These are phyloP conservation scores for Fusarium subglutinans DNA, from an alignment of 2,329 filamentous ascomycete genomes.

Conservation along the genomic window DNA sequence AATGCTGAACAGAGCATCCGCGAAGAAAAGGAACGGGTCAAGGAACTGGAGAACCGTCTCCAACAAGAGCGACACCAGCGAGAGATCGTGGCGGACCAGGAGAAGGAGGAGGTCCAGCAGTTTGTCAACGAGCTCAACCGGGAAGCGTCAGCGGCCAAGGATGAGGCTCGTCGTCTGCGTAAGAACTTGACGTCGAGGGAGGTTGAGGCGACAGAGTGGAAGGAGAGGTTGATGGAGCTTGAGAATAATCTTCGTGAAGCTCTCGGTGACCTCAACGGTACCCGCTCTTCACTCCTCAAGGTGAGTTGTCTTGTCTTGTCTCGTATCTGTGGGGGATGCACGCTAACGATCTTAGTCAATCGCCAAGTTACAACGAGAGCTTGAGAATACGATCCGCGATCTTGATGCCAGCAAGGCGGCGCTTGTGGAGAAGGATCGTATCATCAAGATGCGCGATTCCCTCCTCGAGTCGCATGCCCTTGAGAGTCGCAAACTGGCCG, in stretches of 20 bases:
- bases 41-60: constrained; percentile 78
- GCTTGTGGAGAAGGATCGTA: constrained; percentile 87
- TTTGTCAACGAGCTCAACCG: constrained; percentile 92
- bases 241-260: constrained; percentile 89
- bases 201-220: constrained; percentile 90
- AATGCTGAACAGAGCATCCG: constrained; percentile 81
- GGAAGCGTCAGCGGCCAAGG: constrained; percentile 82
- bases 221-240: constrained; percentile 87
- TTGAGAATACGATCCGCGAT: constrained; percentile 84
- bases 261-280: constrained; percentile 87
- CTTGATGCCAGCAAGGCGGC: constrained; percentile 81
- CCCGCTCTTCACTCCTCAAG: constrained; percentile 84
- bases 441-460: constrained; percentile 88
- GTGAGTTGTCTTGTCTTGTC: constrained; percentile 53
- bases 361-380: constrained; percentile 85
- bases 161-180: constrained; percentile 82
- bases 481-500: constrained; percentile 83
- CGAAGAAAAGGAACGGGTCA: constrained; percentile 81
- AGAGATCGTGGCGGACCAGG: constrained; percentile 84
- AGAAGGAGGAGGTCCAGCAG: constrained; percentile 95
- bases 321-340: neutral
- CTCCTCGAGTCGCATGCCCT: constrained; percentile 89
- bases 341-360: constrained; percentile 69
- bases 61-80: constrained; percentile 84
- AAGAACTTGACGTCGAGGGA: constrained; percentile 86